These are phyloP conservation scores for Blastobotrys elegans DNA, from an alignment of 1,139 yeast species.

Conservation along the genomic window DNA sequence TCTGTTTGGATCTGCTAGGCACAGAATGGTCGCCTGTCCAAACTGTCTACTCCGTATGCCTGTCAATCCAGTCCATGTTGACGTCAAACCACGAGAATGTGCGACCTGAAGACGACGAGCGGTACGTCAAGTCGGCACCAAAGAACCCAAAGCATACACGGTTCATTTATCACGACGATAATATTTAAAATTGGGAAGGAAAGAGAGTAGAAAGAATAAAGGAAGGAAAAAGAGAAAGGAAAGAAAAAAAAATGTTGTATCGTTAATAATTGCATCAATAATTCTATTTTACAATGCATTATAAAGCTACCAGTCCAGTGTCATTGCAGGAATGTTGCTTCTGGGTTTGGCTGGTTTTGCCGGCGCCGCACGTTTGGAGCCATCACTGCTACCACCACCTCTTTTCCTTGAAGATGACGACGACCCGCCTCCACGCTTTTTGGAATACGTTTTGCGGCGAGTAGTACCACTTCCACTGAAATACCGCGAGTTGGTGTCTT, in stretches of 20 bases:
- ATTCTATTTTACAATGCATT: no score
- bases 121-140: constrained; percentile 51
- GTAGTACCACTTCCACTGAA: neutral
- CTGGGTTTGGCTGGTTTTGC: neutral
- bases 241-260: neutral
- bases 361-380: no score
- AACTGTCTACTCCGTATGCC: constrained; percentile 46
- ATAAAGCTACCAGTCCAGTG: neutral
- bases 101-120: constrained; percentile 51
- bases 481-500: neutral
- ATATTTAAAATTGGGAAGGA: constrained; percentile 34
- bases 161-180: constrained; percentile 46
- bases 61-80: constrained; percentile 65
- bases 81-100: constrained; percentile 41
- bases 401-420: neutral
- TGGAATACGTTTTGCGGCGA: neutral
- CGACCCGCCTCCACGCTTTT: neutral
- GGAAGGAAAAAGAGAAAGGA: no score
- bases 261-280: neutral
- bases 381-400: neutral
- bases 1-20: constrained; percentile 48
- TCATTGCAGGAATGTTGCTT: neutral
- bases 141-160: constrained; percentile 48
- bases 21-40: constrained; percentile 74
- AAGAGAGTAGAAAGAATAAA: neutral